Percentiles rank a stretch among this genome's conserved stretches.
These are phyloP conservation scores for Boletellus deceptivus DNA, from an alignment of 1,284 basidiomycete species.

Conservation along the genomic window DNA sequence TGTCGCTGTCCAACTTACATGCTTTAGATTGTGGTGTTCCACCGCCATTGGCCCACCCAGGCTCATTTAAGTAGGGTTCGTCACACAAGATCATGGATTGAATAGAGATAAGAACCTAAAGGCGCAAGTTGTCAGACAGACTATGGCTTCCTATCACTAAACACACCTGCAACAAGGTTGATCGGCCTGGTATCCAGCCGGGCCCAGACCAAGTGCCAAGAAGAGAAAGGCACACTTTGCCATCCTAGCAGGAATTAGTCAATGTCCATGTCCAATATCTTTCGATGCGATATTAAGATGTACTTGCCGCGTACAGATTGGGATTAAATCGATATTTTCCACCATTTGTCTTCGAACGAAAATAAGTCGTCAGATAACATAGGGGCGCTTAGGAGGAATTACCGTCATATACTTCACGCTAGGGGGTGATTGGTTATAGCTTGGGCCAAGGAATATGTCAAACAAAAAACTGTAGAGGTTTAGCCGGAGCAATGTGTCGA, in stretches of 20 bases:
- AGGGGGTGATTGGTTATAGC: conserved; percentile 79
- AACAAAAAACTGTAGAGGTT: conserved; percentile 61
- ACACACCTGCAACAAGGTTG: conserved; percentile 74
- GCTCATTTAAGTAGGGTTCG: conserved; percentile 88
- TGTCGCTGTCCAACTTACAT: conserved; percentile 46
- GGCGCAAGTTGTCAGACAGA: conserved; percentile 3
- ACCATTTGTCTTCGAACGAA: conserved; percentile 67
- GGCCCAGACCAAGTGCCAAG: conserved; percentile 92
- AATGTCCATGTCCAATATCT: conserved; percentile 1
- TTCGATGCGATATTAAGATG: not conserved
- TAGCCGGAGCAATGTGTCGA: conserved; percentile 12
- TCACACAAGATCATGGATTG: conserved; percentile 92
- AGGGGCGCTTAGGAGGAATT: conserved; percentile 12
- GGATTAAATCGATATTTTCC: conserved; percentile 90
- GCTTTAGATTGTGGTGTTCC: conserved; percentile 72
- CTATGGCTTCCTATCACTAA: not conserved
- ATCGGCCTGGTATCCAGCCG: conserved; percentile 84
- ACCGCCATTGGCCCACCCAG: conserved; percentile 72
- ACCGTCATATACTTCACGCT: conserved; percentile 90
- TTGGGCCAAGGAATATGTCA: conserved; percentile 86
- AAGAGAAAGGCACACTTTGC: conserved; percentile 88
- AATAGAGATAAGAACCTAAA: conserved; percentile 84
- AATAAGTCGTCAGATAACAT: conserved; percentile 8
- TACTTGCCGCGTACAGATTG: conserved; percentile 79
- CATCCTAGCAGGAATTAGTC: conserved; percentile 51